These are phyloP conservation scores for Bipolaris oryzae DNA, from an alignment of 2,329 filamentous ascomycete species.

Conservation along the genomic window DNA sequence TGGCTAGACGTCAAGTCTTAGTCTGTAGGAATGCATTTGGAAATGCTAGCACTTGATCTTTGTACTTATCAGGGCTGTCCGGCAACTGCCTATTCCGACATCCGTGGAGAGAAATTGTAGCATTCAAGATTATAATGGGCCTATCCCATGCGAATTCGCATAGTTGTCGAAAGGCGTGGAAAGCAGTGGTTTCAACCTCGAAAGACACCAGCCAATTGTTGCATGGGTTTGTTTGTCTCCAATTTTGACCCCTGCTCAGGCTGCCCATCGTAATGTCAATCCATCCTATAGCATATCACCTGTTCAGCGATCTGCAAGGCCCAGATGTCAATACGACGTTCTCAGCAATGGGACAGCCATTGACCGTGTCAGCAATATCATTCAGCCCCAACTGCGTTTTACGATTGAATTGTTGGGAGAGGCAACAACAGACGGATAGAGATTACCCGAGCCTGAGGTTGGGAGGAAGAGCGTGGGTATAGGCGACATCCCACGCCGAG, in stretches of 20 bases:
- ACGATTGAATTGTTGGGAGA: conserved; percentile 23
- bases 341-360: conserved; percentile 5
- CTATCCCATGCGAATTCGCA: no score
- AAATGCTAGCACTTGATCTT: neutral
- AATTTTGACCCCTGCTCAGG: no score
- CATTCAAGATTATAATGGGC: no score
- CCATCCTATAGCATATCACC: no score
- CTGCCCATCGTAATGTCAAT: no score
- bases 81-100: neutral
- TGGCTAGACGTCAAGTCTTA: neutral
- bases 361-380: neutral
- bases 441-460: conserved; percentile 22
- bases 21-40: neutral
- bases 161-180: no score
- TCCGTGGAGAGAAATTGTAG: neutral
- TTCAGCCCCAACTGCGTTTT: conserved; percentile 2
- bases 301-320: conserved; percentile 3
- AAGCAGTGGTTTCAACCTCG: no score
- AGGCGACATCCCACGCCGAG: conserved; percentile 36
- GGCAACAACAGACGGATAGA: conserved; percentile 8
- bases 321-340: neutral
- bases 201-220: no score
- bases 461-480: conserved; percentile 15
- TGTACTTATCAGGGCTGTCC: neutral
- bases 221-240: no score